phyloP scores from a whole-genome alignment of 1,284 basidiomycete species.

The Leccinum angustisporum region DNA sequence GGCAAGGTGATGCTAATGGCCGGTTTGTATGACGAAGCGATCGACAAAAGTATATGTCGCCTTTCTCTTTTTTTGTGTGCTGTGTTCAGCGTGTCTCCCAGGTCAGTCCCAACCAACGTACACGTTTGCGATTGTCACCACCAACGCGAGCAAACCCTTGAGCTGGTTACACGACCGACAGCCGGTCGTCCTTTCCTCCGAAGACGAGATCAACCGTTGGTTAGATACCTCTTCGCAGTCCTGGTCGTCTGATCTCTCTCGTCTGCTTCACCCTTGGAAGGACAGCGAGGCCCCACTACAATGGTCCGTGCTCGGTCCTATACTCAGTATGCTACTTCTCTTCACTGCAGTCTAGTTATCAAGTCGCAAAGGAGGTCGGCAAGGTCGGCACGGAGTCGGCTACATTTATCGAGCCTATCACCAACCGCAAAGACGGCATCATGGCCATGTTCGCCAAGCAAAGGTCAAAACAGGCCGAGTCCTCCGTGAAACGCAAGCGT shows the following conservation, averaged over 20 bases:
- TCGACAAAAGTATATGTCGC: constrained; percentile 53
- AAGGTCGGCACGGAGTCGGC: constrained; percentile 85
- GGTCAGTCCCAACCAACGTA: constrained; percentile 63
- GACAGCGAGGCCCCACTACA: constrained; percentile 58
- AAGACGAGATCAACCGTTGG: constrained; percentile 70
- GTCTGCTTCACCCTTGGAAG: constrained; percentile 68
- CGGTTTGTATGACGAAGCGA: constrained; percentile 80
- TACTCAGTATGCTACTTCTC: neutral
- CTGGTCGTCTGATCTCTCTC: constrained; percentile 62
- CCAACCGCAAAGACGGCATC: constrained; percentile 83
- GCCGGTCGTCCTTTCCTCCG: constrained; percentile 78
- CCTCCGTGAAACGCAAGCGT: constrained; percentile 30
- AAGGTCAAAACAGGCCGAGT: constrained; percentile 26
- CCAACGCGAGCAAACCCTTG: constrained; percentile 64
- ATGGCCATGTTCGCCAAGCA: constrained; percentile 84
- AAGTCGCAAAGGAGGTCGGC: constrained; percentile 86
- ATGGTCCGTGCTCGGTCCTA: constrained; percentile 49
- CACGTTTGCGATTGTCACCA: constrained; percentile 91
- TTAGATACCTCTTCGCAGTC: constrained; percentile 68
- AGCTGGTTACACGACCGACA: constrained; percentile 90
- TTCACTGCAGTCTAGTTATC: constrained; percentile 58
- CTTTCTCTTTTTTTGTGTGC: neutral
- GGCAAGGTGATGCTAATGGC: constrained; percentile 81
- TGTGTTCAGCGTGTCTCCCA: constrained; percentile 19
- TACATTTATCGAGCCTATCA: constrained; percentile 80